Conservation (phyloP, 768 basidiomycete genomes). For the Exsudoporus frostii region DNA sequence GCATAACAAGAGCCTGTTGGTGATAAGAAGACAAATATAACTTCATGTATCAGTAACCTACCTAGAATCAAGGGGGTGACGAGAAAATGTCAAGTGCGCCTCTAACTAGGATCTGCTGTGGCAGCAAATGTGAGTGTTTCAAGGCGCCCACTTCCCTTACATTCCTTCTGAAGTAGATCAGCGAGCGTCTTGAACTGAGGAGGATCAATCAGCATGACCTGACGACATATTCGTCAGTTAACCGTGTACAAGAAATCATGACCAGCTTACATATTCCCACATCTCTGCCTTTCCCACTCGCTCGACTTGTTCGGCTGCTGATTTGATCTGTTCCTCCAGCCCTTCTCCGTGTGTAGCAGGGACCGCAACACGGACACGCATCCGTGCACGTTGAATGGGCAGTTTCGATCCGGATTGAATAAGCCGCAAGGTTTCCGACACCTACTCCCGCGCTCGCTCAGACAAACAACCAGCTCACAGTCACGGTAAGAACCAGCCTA, state of each 20-base stretch:
- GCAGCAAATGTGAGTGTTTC: slow-evolving; percentile 80
- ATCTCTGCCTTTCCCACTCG: slow-evolving; percentile 72
- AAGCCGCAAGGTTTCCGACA: slow-evolving; percentile 82
- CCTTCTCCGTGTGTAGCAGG: slow-evolving; percentile 62
- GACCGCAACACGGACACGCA: slow-evolving; percentile 85
- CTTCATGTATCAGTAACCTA: background rate
- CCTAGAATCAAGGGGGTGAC: background rate
- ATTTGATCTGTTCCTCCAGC: slow-evolving; percentile 67
- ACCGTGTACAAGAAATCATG: background rate
- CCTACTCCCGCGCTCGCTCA: slow-evolving; percentile 41
- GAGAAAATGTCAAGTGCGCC: background rate
- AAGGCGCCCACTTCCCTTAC: slow-evolving; percentile 81
- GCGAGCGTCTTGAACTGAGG: slow-evolving; percentile 85
- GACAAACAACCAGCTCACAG: background rate
- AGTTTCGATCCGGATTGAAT: slow-evolving; percentile 82
- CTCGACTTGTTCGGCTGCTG: slow-evolving; percentile 80
- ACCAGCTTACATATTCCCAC: slow-evolving; percentile 78
- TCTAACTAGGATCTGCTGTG: slow-evolving; percentile 39
- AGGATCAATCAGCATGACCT: slow-evolving; percentile 94
- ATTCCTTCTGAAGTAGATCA: slow-evolving; percentile 87
- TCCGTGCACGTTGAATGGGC: slow-evolving; percentile 88
- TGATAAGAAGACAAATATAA: background rate
- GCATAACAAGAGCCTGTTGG: background rate
- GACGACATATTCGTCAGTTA: slow-evolving; percentile 9
- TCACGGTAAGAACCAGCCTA: slow-evolving; percentile 27